Conservation (phyloP, 2,329 filamentous ascomycete genomes). For the Beauveria rudraprayagi region DNA sequence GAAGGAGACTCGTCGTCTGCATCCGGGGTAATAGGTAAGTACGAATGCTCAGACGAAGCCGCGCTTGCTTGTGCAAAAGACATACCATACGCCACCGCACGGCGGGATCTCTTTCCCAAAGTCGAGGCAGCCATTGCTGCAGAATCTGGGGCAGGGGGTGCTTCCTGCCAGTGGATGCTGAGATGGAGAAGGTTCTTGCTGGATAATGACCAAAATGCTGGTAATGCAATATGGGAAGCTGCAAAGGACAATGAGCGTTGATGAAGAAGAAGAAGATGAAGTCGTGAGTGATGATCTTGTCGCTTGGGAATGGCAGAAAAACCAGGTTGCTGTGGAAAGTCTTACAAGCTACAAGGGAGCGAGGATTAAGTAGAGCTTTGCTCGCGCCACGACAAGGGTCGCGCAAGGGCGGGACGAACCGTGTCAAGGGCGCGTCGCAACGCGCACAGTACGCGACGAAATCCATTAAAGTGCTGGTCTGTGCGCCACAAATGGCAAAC, state of each 20-base stretch:
- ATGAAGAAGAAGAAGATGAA: neutral
- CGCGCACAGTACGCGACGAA: conserved; percentile 21
- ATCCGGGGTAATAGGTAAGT: conserved; percentile 4
- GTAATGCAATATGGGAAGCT: neutral
- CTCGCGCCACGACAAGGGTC: conserved; percentile 16
- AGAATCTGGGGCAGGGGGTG: neutral
- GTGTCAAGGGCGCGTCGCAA: conserved; percentile 21
- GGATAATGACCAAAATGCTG: neutral
- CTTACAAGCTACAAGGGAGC: conserved; percentile 1
- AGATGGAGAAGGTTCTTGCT: neutral
- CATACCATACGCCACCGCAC: conserved; percentile 16
- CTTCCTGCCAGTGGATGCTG: conserved; percentile 4
- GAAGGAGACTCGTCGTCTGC: conserved; percentile 25
- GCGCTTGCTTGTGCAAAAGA: neutral
- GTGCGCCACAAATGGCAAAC: conserved; percentile 14
- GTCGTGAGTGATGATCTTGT: neutral
- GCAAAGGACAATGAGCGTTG: neutral
- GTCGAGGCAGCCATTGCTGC: conserved; percentile 16
- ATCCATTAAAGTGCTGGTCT: conserved; percentile 23
- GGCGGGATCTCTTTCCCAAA: conserved; percentile 19
- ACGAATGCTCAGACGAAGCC: neutral
- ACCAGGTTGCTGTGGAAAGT: neutral
- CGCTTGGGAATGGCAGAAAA: neutral
- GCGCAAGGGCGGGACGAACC: conserved; percentile 8
- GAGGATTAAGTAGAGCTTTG: conserved; percentile 14